Base-by-base conservation (phyloP, 2,329 filamentous ascomycete species). In the Fusarium drepaniforme region DNA sequence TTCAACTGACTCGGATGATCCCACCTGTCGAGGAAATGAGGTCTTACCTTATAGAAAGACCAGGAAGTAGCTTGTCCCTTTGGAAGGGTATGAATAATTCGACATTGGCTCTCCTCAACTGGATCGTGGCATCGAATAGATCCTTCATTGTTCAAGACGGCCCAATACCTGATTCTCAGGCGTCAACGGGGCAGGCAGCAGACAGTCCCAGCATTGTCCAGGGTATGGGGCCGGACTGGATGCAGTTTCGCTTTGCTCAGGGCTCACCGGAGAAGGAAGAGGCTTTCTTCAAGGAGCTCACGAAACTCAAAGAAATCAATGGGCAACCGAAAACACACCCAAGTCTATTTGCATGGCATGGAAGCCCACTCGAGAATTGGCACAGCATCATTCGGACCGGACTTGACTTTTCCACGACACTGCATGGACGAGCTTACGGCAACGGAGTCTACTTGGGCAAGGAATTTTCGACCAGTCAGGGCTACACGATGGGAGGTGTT, bases 91-190 rank as follows among this genome's bases (percentile, higher is more conserved):
- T 98, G 12, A 89, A 92, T 1, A 89, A 90, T 3, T 89, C 93
- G 8, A 90, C 92, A 1, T 83, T 94, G 4, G 89, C 91, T 23
- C 82, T 97, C 0, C 84, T 98, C 23, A 89, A 94, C 62, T 98
- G 96, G 96, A 94, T 98, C 71, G 90, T 98, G 68, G 94, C 95
- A 0, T 97, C 95, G 0, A 98, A 98, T 78, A 88, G 94, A 56
- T 96, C 96, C 1, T 96, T 93, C 76, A 97, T 98, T 70, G 87
- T 96, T 56, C 92, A 96, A 75, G 92, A 97, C 18, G 90, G 92
- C 12, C 64, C 73, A 51, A 83, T 83, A 11, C 79, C 70, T 16
- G 62, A 71, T 5, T 3, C 8, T 21, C 46, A 21, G 53, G 58
- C 62, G 13, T 8, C 46, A 37, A 56, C 15, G 8, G 46, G 23